phyloP scores from a whole-genome alignment of 208 protist species.

The Crithidia acanthocephali region DNA sequence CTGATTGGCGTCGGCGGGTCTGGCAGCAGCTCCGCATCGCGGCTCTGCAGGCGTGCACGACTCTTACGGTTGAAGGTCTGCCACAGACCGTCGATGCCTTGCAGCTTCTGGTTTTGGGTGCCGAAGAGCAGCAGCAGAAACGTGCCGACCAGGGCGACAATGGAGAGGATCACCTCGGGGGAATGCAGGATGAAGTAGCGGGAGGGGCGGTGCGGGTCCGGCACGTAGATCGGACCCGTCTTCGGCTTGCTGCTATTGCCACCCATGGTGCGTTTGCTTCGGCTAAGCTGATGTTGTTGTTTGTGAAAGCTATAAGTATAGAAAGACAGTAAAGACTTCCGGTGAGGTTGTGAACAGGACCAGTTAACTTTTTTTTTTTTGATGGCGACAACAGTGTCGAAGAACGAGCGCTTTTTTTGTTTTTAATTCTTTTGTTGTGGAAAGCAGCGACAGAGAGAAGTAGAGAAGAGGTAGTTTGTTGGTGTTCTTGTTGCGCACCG shows the following conservation, averaged over 20 bases:
- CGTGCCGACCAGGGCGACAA: conserved; percentile 1
- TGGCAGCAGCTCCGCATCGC: conserved; percentile 25
- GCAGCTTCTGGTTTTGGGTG: conserved; percentile 15
- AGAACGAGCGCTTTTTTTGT: background rate
- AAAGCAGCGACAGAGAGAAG: background rate
- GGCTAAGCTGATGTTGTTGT: too few species aligned
- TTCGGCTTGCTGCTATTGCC: conserved; percentile 1
- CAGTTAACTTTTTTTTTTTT: too few species aligned
- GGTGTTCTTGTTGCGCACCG: too few species aligned
- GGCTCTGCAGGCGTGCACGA: conserved; percentile 30
- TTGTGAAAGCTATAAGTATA: too few species aligned
- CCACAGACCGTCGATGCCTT: conserved; percentile 23
- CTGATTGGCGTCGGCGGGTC: conserved; percentile 39
- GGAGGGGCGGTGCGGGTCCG: conserved; percentile 24
- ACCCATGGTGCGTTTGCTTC: conserved; percentile 1
- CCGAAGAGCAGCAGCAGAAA: conserved; percentile 12
- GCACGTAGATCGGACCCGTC: conserved; percentile 25
- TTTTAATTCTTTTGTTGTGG: background rate
- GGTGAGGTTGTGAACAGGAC: too few species aligned
- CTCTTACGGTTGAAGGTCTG: conserved; percentile 26
- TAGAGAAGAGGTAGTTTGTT: too few species aligned
- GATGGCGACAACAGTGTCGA: too few species aligned
- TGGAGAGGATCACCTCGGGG: conserved; percentile 18
- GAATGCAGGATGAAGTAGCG: conserved; percentile 18
- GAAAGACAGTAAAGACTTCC: too few species aligned